Evolutionary conservation across 768 basidiomycete species (phyloP), one percentile per base, ranked within the genome.

Genomic region (Tricholoma matsutake): DNA sequence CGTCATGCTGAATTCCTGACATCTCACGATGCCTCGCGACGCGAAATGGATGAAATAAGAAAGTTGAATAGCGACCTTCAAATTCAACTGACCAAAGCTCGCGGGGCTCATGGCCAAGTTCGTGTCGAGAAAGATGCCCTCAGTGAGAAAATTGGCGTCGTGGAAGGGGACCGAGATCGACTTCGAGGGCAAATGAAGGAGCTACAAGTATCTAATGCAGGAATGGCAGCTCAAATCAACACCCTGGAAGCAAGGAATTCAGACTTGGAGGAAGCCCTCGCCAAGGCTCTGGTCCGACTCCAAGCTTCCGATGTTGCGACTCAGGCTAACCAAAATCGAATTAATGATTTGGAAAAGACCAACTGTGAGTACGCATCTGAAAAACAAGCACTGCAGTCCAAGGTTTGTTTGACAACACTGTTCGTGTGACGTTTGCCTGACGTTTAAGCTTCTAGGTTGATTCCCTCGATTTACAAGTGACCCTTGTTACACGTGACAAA

Each of bases 51-150:
- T 9, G 90, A 93, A 57, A 77, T 91, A 59, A 84, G 86, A 47
- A 84, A 83, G 61, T 66, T 78, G 16, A 92, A 91, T 69, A 76
- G 82, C 7, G 91, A 93, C 6, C 78, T 85, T 54, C 90, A 92
- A 67, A 76, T 86, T 34, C 88, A 92, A 66, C 67, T 94, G 10
- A 83, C 85, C 11, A 91, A 91, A 73, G 88, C 92, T 54, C 87
- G 90, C 57, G 84, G 86, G 20, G 85, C 86, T 13, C 87, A 91
- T 65, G 90, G 91, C 0, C 87, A 90, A 68, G 82, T 89, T 5
- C 85, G 89, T 14, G 90, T 90, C 13, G 92, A 94, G 77, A 94
- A 92, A 74, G 92, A 93, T 54, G 75, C 83, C 37, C 70, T 92
- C 51, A 73, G 67, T 20, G 89, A 92, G 63, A 88, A 89, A 63